Conservation (phyloP, 371 early-diverging fungal genomes). For the Capillidium rhysosporum region DNA sequence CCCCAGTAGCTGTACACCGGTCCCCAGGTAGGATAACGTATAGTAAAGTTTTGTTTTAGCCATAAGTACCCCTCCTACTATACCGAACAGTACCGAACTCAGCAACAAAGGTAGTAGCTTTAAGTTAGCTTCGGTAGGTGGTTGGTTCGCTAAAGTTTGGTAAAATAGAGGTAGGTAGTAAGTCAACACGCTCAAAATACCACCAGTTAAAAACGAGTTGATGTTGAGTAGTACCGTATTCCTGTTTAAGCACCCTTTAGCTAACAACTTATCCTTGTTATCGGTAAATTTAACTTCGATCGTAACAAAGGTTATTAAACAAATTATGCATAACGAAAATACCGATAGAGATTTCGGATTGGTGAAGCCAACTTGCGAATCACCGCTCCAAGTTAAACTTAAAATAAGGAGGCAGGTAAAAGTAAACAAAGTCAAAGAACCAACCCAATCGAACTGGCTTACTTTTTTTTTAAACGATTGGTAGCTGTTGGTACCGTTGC, state of each 20-base stretch:
- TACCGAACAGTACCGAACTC: slow-evolving; percentile 12
- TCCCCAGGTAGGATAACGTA: slow-evolving; percentile 19
- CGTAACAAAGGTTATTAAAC: slow-evolving; percentile 17
- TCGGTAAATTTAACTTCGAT: slow-evolving; percentile 24
- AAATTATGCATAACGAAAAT: slow-evolving; percentile 10
- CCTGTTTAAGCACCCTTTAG: slow-evolving; percentile 21
- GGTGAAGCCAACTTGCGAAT: slow-evolving; percentile 20
- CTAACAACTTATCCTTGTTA: slow-evolving; percentile 30
- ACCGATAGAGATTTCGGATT: slow-evolving; percentile 22
- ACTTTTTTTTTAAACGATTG: slow-evolving; percentile 7
- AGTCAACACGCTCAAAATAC: slow-evolving; percentile 22
- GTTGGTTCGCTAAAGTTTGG: slow-evolving; percentile 29
- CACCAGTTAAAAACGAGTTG: slow-evolving; percentile 23
- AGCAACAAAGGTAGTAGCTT: slow-evolving; percentile 33
- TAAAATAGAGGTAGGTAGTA: slow-evolving; percentile 33
- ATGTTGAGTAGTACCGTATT: slow-evolving; percentile 21
- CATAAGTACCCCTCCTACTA: slow-evolving; percentile 13
- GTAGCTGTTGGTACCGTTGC: too few species aligned
- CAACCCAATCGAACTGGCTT: slow-evolving; percentile 13
- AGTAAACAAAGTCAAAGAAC: slow-evolving; percentile 7
- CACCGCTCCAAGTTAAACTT: slow-evolving; percentile 47
- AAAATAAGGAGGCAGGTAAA: slow-evolving; percentile 12
- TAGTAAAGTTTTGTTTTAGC: slow-evolving; percentile 16
- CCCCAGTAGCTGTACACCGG: slow-evolving; percentile 20
- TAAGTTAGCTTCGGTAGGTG: slow-evolving; percentile 33